phyloP scores from a whole-genome alignment of 768 basidiomycete species.

The Amanita thiersii region DNA sequence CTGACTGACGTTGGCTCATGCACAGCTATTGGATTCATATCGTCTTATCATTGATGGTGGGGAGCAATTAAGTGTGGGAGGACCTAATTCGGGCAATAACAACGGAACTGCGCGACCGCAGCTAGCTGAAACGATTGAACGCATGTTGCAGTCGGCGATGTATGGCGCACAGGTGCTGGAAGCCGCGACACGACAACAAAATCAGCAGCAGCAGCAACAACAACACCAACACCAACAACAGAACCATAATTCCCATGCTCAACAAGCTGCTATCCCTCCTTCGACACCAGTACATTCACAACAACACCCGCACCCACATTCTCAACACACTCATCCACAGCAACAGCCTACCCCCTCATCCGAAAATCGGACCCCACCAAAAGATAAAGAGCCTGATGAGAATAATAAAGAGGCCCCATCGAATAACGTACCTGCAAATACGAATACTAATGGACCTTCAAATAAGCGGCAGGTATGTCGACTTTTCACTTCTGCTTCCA shows the following conservation, averaged over 20 bases:
- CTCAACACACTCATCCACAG: not conserved
- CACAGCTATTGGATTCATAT: slow-evolving; percentile 17
- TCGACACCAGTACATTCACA: too few relatives aligned
- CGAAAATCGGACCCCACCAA: slow-evolving; percentile 7
- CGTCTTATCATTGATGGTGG: slow-evolving; percentile 21
- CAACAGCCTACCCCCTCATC: slow-evolving; percentile 9
- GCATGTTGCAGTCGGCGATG: slow-evolving; percentile 35
- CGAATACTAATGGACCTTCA: slow-evolving; percentile 8
- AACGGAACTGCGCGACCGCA: slow-evolving; percentile 5
- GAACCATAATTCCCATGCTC: too few relatives aligned
- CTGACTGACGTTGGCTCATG: not conserved
- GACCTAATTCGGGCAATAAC: slow-evolving; percentile 3
- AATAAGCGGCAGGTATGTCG: slow-evolving; percentile 13
- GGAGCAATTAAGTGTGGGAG: too few relatives aligned
- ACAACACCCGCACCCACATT: not conserved
- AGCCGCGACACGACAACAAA: slow-evolving; percentile 16
- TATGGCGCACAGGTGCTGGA: slow-evolving; percentile 40
- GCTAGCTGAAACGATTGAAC: slow-evolving; percentile 26
- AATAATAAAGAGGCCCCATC: not conserved
- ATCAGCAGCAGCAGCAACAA: not conserved
- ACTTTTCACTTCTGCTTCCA: slow-evolving; percentile 2
- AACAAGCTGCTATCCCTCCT: too few relatives aligned
- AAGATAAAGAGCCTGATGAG: slow-evolving; percentile 10
- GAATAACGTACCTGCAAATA: not conserved
- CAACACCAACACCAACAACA: not conserved